Evolutionary conservation across 371 early-diverging fungal genomes (phyloP), one percentile per base, ranked within the genome.

Genomic region (Mucor lusitanicus): DNA sequence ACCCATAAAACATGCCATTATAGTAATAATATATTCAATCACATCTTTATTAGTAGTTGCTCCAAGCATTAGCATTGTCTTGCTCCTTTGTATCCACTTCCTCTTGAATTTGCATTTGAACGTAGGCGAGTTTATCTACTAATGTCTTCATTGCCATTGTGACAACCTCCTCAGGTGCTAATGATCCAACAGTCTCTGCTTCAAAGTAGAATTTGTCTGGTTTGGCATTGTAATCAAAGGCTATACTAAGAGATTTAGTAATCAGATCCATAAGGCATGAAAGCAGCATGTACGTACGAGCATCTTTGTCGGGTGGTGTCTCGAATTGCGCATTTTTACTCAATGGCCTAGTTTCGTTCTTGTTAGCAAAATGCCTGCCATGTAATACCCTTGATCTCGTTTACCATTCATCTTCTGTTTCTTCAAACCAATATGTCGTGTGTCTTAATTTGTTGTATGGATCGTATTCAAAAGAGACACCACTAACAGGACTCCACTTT

Each of bases 401-500:
- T 67, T 74, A 87, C 97, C 98, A 98, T 83, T 98, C 98, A 37
- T 80, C 80, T 61, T 89, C 87, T 35, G 85, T 82, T 75, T 95
- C 92, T 72, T 99, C 99, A 69, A 89, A 86, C 99, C 99, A 99
- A 76, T 95, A 97, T 28, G 88, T 87, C 9, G 98, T 92, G 72
- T 99, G 98, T 59, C 95, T 79, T 60, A 97, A 75, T 67, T 89
- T 91, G 82, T 99, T 99, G 77, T 97, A 91, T 54, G 95, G 96
- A 75, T 99, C 99, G 72, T 99, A 99, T 72, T 97, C 97, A 78
- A 97, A 99, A 1, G 92, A 87, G 4, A 99, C 91, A 13, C 92
- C 98, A 65, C 93, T 87, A 32, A 95, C 94, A 32, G 99, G 99
- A 64, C 93, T 93, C 99, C 99, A 99, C 76, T 99, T 99, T 28